A percentile compares a stretch with the other conserved stretches of the same genome.
phyloP scores from a whole-genome alignment of 78 protist species.

The Emiliania huxleyi region DNA sequence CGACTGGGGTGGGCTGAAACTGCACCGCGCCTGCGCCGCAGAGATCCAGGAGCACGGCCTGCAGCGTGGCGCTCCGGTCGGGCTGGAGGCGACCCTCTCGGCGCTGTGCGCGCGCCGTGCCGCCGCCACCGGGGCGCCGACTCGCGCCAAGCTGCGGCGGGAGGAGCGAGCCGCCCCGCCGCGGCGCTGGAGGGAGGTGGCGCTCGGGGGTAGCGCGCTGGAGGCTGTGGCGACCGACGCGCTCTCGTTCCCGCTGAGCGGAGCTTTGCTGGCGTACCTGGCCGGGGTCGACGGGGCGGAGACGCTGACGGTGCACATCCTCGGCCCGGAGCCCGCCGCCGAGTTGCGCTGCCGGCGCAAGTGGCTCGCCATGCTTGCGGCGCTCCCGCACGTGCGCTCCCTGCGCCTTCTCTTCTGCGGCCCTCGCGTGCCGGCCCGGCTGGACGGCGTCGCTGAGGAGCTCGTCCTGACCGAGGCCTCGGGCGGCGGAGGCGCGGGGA shows the following conservation, averaged over 20 bases:
- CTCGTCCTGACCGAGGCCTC: too few relatives aligned
- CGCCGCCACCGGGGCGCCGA: too few relatives aligned
- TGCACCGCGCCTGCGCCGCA: not conserved
- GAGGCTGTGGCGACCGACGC: not conserved
- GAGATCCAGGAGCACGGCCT: not conserved
- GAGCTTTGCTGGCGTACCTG: not conserved
- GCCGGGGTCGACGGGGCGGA: not conserved
- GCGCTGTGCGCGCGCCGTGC: not conserved
- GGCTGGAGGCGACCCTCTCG: not conserved
- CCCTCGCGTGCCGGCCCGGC: not conserved
- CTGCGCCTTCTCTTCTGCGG: not conserved
- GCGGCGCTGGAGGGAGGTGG: too few relatives aligned
- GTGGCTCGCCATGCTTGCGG: not conserved
- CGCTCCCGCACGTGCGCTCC: not conserved
- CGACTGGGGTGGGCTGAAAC: not conserved
- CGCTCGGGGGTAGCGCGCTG: not conserved
- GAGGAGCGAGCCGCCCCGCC: too few relatives aligned
- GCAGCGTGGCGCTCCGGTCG: not conserved
- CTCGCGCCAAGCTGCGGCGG: too few relatives aligned
- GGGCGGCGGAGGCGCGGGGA: too few relatives aligned
- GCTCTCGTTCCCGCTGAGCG: slow-evolving; percentile 11
- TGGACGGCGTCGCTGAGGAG: not conserved
- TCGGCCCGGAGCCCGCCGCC: not conserved
- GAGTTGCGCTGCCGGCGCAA: not conserved
- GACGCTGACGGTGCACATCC: not conserved